Evolutionary conservation across 441 rosid species (phyloP), one percentile per base, ranked within the genome.

Genomic region (Lepidium campestre): DNA sequence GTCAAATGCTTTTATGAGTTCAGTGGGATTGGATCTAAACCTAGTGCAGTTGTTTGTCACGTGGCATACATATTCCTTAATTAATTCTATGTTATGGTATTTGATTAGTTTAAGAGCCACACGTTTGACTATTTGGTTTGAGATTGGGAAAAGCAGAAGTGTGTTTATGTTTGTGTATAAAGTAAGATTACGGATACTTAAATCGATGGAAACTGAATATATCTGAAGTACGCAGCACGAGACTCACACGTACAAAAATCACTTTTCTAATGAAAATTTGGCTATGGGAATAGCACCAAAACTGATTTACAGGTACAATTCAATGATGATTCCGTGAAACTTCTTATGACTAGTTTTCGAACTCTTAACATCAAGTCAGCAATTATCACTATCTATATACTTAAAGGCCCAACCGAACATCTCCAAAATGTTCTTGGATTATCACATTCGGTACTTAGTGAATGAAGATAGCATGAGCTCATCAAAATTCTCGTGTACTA

Each of bases 21-120:
- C 5, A 72, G 65, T 71, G 70, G 39, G 65, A 40, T 64, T 40
- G 18, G 71, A 56, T 71, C 75, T 4, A 62, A 27, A 64, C 54
- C 66, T 57, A 60, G 54, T 64, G 39, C 59, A 57, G 32, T 64
- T 71, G 65, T 57, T 54, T 10, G 35, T 34, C 71, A 71, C 71
- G 75, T 71, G 74, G 40, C 55, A 10, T 54, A 36, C 22, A 1
- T 35, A 1, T 53, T 42, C 45, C 52, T 13, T 34, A 7, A 20
- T 34, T 7, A 68, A 40, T 22, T n/a, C n/a, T 68, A 10, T 60
- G 44, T 59, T 57, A 36, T 12, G 20, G 4, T 6, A 5, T 18
- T 18, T 8, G 25, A 50, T 2, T 58, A 27, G 20, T n/a, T 15
- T 25, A 37, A 15, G 47, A 61, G 32, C 35, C 1, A 36, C 10